Base-by-base conservation (phyloP, 1,139 yeast genomes). In the Yamadazyma songkhlaensis region DNA sequence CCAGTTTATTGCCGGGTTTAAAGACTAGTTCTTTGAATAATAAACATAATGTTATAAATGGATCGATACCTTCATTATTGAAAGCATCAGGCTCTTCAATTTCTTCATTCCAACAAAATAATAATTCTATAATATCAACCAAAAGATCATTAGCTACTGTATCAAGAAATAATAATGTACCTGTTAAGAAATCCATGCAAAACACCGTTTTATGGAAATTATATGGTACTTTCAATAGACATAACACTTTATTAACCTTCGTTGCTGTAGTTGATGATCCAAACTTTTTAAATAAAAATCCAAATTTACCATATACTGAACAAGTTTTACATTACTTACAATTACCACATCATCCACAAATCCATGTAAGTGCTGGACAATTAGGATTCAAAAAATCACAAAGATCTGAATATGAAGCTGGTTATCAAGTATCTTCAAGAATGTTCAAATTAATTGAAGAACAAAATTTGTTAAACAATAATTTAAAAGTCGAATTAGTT, bases 331-430 rank as follows among this genome's bases (percentile, higher is more conserved):
- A 88, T 59, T 82, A 83, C 60, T 69, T 88, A 52, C 80, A 84
- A 48, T 77, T 90, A 38, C 95, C 89, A 23, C 94, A 89, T 58
- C 84, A 79, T 47, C 81, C 84, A 32, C 74, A 78, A 48, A 59
- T 83, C 38, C 77, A 83, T 30, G 66, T 86, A 37, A 73, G 84
- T 20, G 83, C 90, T 0, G 94, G 94, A 36, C 77, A 74, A 54
- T 64, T 84, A 42, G 94, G 94, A 6, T 84, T 84, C 61, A 75
- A 86, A 54, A 83, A 84, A 55, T 77, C 86, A 8, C 85, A 84
- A 41, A 76, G 96, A 63, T 87, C 95, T 38, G 96, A 89, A 59
- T 87, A 87, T 55, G 98, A 90, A 63, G 97, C 96, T 1, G 86
- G 84, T n/a, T 89, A 84, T 69, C 96, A 89, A 57, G 85, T 92